Percentiles rank a stretch among this genome's conserved stretches.
Evolutionary conservation across 2,329 filamentous ascomycete species (phyloP).

Genomic region (Phialemoniopsis sp.): DNA sequence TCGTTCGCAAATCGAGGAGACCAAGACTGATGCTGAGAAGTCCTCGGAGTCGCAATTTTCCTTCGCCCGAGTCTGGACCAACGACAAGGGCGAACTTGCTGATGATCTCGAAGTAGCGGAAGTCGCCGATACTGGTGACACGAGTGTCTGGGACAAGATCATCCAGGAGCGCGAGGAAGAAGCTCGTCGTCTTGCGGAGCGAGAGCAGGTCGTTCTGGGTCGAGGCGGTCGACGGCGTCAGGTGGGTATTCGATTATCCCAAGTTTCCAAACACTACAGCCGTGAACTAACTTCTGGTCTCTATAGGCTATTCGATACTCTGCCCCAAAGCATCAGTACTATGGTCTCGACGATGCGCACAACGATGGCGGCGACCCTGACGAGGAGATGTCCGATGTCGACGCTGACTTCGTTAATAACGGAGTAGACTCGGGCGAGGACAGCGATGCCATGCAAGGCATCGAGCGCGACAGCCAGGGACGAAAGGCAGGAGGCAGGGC

Average conservation of each 20-base stretch:
- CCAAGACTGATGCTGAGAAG: constrained; percentile 55
- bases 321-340: constrained; percentile 9
- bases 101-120: constrained; percentile 55
- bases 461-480: constrained; percentile 4
- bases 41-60: constrained; percentile 77
- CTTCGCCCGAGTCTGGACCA: constrained; percentile 88
- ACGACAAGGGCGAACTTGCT: constrained; percentile 66
- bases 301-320: constrained; percentile 22
- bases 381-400: constrained; percentile 16
- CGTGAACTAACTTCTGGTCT: constrained; percentile 3
- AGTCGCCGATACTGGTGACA: constrained; percentile 45
- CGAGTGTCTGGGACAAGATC: constrained; percentile 85
- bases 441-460: constrained; percentile 14
- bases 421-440: constrained; percentile 14
- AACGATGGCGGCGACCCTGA: constrained; percentile 7
- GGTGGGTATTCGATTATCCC: constrained; percentile 34
- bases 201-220: constrained; percentile 71
- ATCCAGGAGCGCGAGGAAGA: constrained; percentile 76
- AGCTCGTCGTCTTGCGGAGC: constrained; percentile 67
- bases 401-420: constrained; percentile 17
- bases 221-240: constrained; percentile 73
- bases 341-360: constrained; percentile 15
- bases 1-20: constrained; percentile 74
- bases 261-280: constrained; percentile 4
- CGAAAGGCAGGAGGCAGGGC: background rate